A percentile compares a stretch with the other conserved stretches of the same genome.
Evolutionary conservation across 768 basidiomycete species (phyloP).

Genomic region (Boletus tylopilopsis): DNA sequence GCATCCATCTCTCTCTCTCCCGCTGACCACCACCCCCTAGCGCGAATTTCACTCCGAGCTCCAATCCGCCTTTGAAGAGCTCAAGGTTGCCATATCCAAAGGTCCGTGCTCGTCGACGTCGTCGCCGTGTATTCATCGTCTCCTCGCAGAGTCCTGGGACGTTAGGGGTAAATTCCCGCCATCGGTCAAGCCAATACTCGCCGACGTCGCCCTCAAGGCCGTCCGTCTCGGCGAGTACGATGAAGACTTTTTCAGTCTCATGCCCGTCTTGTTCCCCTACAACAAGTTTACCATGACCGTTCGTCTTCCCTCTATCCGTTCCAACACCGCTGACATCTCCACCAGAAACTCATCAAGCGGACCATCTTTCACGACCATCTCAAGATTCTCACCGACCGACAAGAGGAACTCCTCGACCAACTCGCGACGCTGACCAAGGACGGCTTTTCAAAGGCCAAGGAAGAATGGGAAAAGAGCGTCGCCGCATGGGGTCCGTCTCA

Average conservation of each 20-base stretch:
- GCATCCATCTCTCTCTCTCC: neutral
- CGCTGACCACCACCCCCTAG: slow-evolving; percentile 29
- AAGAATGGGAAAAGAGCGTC: slow-evolving; percentile 74
- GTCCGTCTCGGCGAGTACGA: slow-evolving; percentile 86
- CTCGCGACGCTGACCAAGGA: slow-evolving; percentile 59
- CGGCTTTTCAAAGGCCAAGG: slow-evolving; percentile 64
- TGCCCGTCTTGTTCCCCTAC: slow-evolving; percentile 88
- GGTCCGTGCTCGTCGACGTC: slow-evolving; percentile 37
- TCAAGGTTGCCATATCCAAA: slow-evolving; percentile 57
- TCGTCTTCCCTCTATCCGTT: slow-evolving; percentile 23
- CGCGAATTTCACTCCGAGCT: slow-evolving; percentile 70
- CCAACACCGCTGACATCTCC: slow-evolving; percentile 6
- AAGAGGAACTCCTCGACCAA: slow-evolving; percentile 64
- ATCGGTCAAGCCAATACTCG: slow-evolving; percentile 65
- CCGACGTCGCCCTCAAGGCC: slow-evolving; percentile 70
- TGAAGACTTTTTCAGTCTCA: slow-evolving; percentile 85
- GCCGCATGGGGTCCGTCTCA: slow-evolving; percentile 58
- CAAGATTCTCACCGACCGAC: slow-evolving; percentile 58
- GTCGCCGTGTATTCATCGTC: too few relatives aligned
- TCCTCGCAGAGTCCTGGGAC: slow-evolving; percentile 62
- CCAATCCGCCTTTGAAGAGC: slow-evolving; percentile 53
- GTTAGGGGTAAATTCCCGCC: slow-evolving; percentile 90
- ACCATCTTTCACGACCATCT: slow-evolving; percentile 79
- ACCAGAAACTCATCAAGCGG: slow-evolving; percentile 88
- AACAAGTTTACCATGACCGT: slow-evolving; percentile 94